Base-by-base conservation (phyloP, 345 rosid genomes). In the Balakata baccata region DNA sequence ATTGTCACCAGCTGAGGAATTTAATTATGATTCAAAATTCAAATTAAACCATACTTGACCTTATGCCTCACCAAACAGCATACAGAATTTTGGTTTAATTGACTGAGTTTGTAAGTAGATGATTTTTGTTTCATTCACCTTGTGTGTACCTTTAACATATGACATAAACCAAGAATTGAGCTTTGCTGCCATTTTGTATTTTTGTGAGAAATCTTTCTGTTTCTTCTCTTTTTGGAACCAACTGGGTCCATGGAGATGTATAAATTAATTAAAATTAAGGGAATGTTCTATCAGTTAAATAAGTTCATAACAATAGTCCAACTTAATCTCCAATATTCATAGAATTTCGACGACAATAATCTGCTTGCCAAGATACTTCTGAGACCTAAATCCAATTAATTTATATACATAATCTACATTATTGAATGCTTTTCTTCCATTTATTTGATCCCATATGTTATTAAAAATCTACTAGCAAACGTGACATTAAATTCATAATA, bases 61-160 rank as follows among this genome's bases (percentile, higher is more conserved):
- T 29, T 29, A 29, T 45, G 64, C 78, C 63, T 68, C 70, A 66
- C 84, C 82, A 49, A 82, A 60, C 81, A 68, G 39, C 87, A 78
- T 60, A 64, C 64, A 34, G 23, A 78, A 45, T 72, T 34, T 59
- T 64, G 10, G 61, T 75, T 61, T 11, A 77, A 74, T 7, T 76
- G 75, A 64, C 68, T 64, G 1, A 29, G 34, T 29, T 29, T 29
- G 34, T 29, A 29, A 29, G 34, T 29, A 29, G 34, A 29, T 29
- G 34, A 29, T 5, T 47, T 74, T 80, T 82, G 71, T 68, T 66
- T 80, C 22, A 34, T 64, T 76, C 34, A 25, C 10, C 63, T 6
- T 29, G 4, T 68, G 3, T 70, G 78, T 72, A 46, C 64, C 68
- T 22, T 41, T 41, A 69, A 63, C 72, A 68, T 18, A 73, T 49